Evolutionary conservation across 139 green algal species (phyloP), one percentile per base, ranked within the genome.

Genomic region (Chlorella sp.): DNA sequence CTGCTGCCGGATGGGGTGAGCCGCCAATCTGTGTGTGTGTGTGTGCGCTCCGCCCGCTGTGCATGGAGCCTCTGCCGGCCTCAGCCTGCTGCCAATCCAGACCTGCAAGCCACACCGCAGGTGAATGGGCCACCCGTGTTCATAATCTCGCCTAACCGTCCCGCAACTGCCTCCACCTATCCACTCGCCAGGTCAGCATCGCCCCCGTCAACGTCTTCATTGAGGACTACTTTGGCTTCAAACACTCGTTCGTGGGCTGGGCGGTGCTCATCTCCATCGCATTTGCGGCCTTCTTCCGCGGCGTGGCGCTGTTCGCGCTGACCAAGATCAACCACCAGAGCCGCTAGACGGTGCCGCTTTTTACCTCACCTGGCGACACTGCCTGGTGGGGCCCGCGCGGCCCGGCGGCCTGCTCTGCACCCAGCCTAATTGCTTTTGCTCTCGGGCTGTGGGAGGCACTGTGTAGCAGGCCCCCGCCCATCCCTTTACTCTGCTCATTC

Each of bases 261-360:
- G 36, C 74, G 30, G 74, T 38, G 3, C 32, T 44, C 3, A 67
- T 86, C 14, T 43, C 69, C 30, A 41, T 77, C 24, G 81, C 67
- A 41, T 86, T 80, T n/a, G 26, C 65, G 8, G n/a, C 64, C 26
- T 41, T 86, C 54, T 77, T 82, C 75, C 40, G 54, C 43, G 7
- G 0, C 40, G 28, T 78, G 40, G 51, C 60, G 36, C 30, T 78
- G 34, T 40, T 79, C 7, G 81, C 81, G 28, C 44, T 86, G 7
- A 82, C 24, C 34, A 80, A 64, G 60, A 24, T 86, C 24, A 86
- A 86, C 81, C 81, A 69, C 81, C 81, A 86, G 81, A 48, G 38
- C 75, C 75, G 75, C 34, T 81, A 34, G 69, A 32, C 16, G 34
- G 16, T 19, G 7, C 26, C 14, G n/a, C n/a, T n/a, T n/a, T n/a